Base-by-base conservation (phyloP, 805 yeast species). In the Nakazawaea ernobii region DNA sequence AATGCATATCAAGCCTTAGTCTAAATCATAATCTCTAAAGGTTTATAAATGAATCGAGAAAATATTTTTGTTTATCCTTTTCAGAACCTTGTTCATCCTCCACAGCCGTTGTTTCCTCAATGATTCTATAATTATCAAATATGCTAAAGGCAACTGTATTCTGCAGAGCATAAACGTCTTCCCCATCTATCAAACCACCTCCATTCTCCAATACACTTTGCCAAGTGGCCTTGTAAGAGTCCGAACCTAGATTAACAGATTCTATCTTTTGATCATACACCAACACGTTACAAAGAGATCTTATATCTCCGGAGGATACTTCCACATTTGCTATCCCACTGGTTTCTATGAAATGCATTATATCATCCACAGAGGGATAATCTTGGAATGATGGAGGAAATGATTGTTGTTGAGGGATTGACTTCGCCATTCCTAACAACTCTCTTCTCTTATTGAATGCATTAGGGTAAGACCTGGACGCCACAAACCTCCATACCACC, bases 201-300 rank as follows among this genome's bases (percentile, higher is more conserved):
- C 85, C 88, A 45, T 86, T 78, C 57, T 82, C 91, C 39, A 85
- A 62, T 1, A 86, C 82, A 59, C 91, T 82, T 55, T 84, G 89
- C 81, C 92, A 83, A 1, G 96, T 85, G 0, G 95, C 94, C 56
- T 76, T 79, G 64, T 84, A 92, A 39, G 81, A 75, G 53, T 82
- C 77, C 4, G 10, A 32, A 2, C 70, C 82, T 28, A 77, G 69
- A 37, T 73, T 72, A 2, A 80, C 70, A 47, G 74, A 69, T 59
- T 90, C 97, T 43, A 94, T 61, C 62, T 83, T 86, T 57, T 90
- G 96, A 58, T 94, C 99, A 63, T 75, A 88, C 1, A 85, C 80
- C 40, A 94, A 68, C 13, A 94, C 97, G 53, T 90, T 95, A 62
- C 97, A 89, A 20, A 94, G 69, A 0, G 95, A 72, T 49, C 90